Evolutionary conservation across 257 asterid genomes (phyloP), one percentile per base, ranked within the genome.

Genomic region (Penstemon barbatus): DNA sequence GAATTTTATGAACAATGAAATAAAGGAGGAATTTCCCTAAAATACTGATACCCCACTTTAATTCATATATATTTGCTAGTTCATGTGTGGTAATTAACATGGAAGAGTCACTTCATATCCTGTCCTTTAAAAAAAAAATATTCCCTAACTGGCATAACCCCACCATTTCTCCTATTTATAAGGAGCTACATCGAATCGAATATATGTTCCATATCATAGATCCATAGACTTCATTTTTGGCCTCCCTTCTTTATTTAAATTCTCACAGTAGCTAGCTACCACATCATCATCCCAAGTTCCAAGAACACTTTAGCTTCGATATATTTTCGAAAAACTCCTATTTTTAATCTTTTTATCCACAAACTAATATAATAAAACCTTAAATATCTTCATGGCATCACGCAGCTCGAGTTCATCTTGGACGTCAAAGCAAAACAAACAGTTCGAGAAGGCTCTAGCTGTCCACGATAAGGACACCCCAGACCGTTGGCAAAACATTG

Each of bases 401-500:
- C 64, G 68, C 19, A 58, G 65, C 66, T 53, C 69, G 10, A 68
- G 72, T 39, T 83, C 88, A 2, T 72, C 86, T 0, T 89, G 92
- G 96, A 87, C 92, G 3, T 39, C 82, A 5, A 59, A 61, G 61
- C 82, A 87, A 43, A 89, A 89, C 91, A 89, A 89, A 55, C 69
- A 62, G 53, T 89, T 89, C 19, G 95, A 89, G 77, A 83, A 73
- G 75, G 95, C 95, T 1, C 69, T 89, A 25, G 95, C 92, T 39
- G 50, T 61, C 37, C 85, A 80, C 15, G 96, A 87, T 4, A 80
- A 61, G 83, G 95, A 89, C 71, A 85, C 95, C 3, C 88, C 95
- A 0, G 95, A 87, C 63, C 88, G 87, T 11, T 89, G 96, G 96
- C 86, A 82, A 62, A 87, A 85, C 46, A 69, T 87, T 57, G 95